Evolutionary conservation across 768 basidiomycete genomes (phyloP).

Genomic region (Tulasnella sp.): DNA sequence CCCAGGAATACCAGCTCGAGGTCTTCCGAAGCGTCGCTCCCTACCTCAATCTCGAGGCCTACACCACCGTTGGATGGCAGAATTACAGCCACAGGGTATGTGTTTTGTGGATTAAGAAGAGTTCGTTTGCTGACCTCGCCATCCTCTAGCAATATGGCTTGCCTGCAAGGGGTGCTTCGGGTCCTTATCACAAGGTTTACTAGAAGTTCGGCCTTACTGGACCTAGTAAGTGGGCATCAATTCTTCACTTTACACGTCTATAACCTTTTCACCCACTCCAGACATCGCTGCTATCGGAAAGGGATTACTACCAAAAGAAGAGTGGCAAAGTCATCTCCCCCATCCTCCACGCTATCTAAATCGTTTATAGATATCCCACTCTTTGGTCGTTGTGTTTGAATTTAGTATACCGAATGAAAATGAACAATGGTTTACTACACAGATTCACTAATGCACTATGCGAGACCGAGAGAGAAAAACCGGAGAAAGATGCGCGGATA

Average conservation of each 20-base stretch:
- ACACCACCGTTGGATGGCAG: conserved; percentile 77
- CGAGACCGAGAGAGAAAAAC: not conserved
- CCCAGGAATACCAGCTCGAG: conserved; percentile 70
- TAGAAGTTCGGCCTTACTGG: conserved; percentile 86
- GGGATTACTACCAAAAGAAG: conserved; percentile 81
- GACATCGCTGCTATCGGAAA: conserved; percentile 78
- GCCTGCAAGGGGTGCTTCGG: conserved; percentile 78
- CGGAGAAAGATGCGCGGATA: not conserved
- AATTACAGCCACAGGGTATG: conserved; percentile 80
- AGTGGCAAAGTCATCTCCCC: conserved; percentile 70
- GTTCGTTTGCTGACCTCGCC: not conserved
- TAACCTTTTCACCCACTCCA: conserved; percentile 35
- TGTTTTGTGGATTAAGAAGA: conserved; percentile 26
- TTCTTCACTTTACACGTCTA: not conserved
- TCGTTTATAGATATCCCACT: conserved; percentile 8
- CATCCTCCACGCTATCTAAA: conserved; percentile 61
- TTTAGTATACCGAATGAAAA: conserved; percentile 1
- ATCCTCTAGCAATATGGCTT: conserved; percentile 63
- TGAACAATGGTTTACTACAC: conserved; percentile 4
- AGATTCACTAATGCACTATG: conserved; percentile 3
- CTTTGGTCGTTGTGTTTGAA: conserved; percentile 19
- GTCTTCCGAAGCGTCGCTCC: conserved; percentile 88
- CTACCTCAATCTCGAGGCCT: conserved; percentile 84
- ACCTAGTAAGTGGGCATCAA: conserved; percentile 48
- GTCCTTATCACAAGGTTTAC: conserved; percentile 86